Percentiles rank a stretch among this genome's conserved stretches.
Evolutionary conservation across 306 rosid genomes (phyloP).

Genomic region (Cucumis cinereus): DNA sequence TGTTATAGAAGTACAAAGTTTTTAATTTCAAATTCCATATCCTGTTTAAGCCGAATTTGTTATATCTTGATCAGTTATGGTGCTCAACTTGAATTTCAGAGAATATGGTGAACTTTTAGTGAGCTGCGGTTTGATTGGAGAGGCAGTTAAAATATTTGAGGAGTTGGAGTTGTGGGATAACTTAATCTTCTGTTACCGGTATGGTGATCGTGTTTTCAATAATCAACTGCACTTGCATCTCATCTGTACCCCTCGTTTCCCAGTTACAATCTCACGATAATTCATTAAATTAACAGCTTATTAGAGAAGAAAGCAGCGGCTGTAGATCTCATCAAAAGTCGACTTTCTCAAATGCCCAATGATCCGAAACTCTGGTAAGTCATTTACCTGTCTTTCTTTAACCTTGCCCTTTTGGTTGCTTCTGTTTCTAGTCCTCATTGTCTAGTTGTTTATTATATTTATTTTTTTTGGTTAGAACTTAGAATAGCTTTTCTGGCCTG

Average conservation of each 20-base stretch:
- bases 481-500: neutral
- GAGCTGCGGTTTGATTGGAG: slow-evolving; percentile 86
- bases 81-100: slow-evolving; percentile 26
- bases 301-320: slow-evolving; percentile 94
- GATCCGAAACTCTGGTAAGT: slow-evolving; percentile 87
- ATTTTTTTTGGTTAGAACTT: neutral
- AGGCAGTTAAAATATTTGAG: slow-evolving; percentile 75
- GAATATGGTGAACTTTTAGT: slow-evolving; percentile 86
- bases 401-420: neutral
- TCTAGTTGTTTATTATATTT: neutral
- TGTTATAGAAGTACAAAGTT: neutral
- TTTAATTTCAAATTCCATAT: neutral
- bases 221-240: neutral
- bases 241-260: neutral
- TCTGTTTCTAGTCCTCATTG: neutral
- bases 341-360: slow-evolving; percentile 66
- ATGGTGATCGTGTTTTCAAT: slow-evolving; percentile 17
- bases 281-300: slow-evolving; percentile 34
- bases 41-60: neutral
- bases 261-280: slow-evolving; percentile 8
- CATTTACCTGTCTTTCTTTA: neutral
- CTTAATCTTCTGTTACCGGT: slow-evolving; percentile 79
- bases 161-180: slow-evolving; percentile 97
- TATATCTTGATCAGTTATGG: neutral
- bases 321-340: slow-evolving; percentile 77